Evolutionary conservation across 768 basidiomycete species (phyloP).

Genomic region (Suillus subluteus): DNA sequence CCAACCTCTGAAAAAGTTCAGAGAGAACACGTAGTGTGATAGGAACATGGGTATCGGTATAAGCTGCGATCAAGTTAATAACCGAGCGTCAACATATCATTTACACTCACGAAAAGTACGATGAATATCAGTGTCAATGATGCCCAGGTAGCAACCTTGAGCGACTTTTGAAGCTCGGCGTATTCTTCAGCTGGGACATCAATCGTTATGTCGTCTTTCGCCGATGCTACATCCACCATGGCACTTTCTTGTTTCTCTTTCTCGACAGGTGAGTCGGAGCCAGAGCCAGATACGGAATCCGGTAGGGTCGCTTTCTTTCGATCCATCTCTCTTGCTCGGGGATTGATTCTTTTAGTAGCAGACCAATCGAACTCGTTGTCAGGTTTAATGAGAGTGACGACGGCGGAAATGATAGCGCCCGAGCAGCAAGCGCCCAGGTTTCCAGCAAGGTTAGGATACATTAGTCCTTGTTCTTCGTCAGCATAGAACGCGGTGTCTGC

Average conservation of each 20-base stretch:
- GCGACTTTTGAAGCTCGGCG: conserved; percentile 15
- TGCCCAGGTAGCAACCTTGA: conserved; percentile 22
- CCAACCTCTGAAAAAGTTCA: conserved; percentile 22
- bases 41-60: conserved; percentile 24
- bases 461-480: conserved; percentile 15
- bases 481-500: neutral
- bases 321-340: conserved; percentile 17
- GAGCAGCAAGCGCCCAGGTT: conserved; percentile 23
- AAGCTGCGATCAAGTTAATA: conserved; percentile 14
- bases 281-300: conserved; percentile 8
- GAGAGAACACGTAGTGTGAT: conserved; percentile 22
- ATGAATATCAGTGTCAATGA: conserved; percentile 19
- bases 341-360: conserved; percentile 22
- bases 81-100: neutral
- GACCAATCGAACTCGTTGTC: conserved; percentile 24
- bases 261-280: conserved; percentile 15
- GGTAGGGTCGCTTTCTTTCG: conserved; percentile 2
- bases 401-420: conserved; percentile 18
- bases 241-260: conserved; percentile 19
- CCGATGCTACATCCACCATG: conserved; percentile 6
- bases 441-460: conserved; percentile 22
- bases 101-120: conserved; percentile 18
- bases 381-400: conserved; percentile 23
- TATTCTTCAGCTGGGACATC: conserved; percentile 11
- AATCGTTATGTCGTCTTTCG: conserved; percentile 9